These are phyloP conservation scores for Immersiporthe knoxdaviesiana DNA, from an alignment of 2,329 filamentous ascomycete species.

Conservation along the genomic window DNA sequence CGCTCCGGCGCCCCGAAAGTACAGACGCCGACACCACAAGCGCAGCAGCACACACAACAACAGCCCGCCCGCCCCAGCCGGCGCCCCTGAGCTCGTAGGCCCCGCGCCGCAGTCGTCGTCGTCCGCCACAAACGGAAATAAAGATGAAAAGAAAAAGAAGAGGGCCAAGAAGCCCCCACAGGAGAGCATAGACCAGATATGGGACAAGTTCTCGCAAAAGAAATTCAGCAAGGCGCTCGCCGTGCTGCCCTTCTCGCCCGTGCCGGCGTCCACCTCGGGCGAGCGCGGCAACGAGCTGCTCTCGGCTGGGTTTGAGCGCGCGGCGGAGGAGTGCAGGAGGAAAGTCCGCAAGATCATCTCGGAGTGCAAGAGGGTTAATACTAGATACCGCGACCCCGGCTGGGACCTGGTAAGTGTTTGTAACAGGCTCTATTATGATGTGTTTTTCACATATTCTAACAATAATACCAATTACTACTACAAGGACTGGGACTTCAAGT, in stretches of 20 bases:
- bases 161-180: slow-evolving; percentile 65
- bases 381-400: slow-evolving; percentile 73
- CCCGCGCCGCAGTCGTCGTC: slow-evolving; percentile 5
- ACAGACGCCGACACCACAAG: slow-evolving; percentile 19
- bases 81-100: not conserved
- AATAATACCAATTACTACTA: not conserved
- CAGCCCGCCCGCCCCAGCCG: not conserved
- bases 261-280: slow-evolving; percentile 52
- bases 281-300: slow-evolving; percentile 64
- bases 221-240: slow-evolving; percentile 68
- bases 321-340: slow-evolving; percentile 64
- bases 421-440: too few species aligned
- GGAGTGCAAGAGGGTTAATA: slow-evolving; percentile 74
- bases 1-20: slow-evolving; percentile 6
- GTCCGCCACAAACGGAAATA: slow-evolving; percentile 32
- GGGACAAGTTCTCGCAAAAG: slow-evolving; percentile 63
- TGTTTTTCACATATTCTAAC: too few species aligned
- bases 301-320: slow-evolving; percentile 63
- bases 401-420: slow-evolving; percentile 59
- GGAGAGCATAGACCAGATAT: slow-evolving; percentile 68
- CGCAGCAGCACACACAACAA: not conserved
- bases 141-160: slow-evolving; percentile 53
- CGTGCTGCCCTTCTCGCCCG: slow-evolving; percentile 67
- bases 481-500: slow-evolving; percentile 70
- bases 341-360: slow-evolving; percentile 65